These are phyloP conservation scores for Panicum virgatum DNA, from an alignment of 202 grass and related monocot species.

Conservation along the genomic window DNA sequence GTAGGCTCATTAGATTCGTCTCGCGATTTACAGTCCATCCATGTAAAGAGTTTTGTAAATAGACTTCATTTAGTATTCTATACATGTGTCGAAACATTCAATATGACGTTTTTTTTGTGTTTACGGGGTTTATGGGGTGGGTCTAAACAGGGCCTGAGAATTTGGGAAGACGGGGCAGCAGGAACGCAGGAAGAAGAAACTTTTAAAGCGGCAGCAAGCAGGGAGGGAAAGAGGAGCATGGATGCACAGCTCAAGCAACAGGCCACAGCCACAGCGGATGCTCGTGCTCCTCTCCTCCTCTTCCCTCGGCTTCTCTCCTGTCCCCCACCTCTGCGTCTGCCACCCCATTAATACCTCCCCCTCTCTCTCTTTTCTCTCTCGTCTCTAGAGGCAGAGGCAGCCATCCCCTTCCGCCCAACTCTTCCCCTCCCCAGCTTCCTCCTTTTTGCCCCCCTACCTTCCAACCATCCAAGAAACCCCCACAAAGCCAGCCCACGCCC, in stretches of 20 bases:
- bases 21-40: too few species aligned
- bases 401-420: slow-evolving; percentile 27
- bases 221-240: not conserved
- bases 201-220: slow-evolving; percentile 33
- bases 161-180: slow-evolving; percentile 47
- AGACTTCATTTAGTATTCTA: too few species aligned
- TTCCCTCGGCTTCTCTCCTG: slow-evolving; percentile 20
- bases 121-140: too few species aligned
- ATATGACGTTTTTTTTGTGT: too few species aligned
- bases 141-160: too few species aligned
- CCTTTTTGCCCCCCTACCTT: slow-evolving; percentile 59
- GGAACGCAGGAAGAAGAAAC: slow-evolving; percentile 48
- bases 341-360: slow-evolving; percentile 53
- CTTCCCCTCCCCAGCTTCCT: slow-evolving; percentile 32
- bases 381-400: slow-evolving; percentile 2
- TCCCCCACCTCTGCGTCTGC: slow-evolving; percentile 14
- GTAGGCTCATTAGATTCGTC: too few species aligned
- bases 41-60: too few species aligned
- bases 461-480: slow-evolving; percentile 45
- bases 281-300: not conserved
- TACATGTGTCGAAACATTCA: too few species aligned
- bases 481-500: not conserved
- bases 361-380: too few species aligned
- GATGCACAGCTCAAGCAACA: not conserved
- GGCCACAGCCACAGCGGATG: not conserved